phyloP scores from a whole-genome alignment of 2,329 filamentous ascomycete species.

The Claviceps paspali region DNA sequence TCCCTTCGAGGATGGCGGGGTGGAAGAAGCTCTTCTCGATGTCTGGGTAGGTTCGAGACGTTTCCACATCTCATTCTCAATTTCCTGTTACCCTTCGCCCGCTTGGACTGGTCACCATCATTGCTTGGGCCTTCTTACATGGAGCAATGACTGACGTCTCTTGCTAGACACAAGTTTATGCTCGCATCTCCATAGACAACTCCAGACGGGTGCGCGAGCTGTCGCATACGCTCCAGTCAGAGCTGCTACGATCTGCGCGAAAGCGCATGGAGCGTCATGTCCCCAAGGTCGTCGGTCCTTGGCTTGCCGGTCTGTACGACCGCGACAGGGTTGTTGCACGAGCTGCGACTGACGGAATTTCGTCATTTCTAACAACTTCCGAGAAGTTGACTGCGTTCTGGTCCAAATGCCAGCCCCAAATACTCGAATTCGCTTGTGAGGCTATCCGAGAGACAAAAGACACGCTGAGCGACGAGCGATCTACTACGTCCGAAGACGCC shows the following conservation, averaged over 20 bases:
- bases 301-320: slow-evolving; percentile 83
- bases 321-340: slow-evolving; percentile 61
- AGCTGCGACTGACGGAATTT: slow-evolving; percentile 63
- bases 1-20: slow-evolving; percentile 39
- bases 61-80: too few species aligned
- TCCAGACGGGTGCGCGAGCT: slow-evolving; percentile 77
- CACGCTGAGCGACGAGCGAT: slow-evolving; percentile 80
- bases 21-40: slow-evolving; percentile 72
- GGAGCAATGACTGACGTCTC: neutral
- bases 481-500: slow-evolving; percentile 69
- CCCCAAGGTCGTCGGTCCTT: slow-evolving; percentile 66
- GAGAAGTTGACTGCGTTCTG: slow-evolving; percentile 68
- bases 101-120: too few species aligned
- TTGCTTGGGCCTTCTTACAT: too few species aligned
- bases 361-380: slow-evolving; percentile 58
- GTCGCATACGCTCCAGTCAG: slow-evolving; percentile 58
- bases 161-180: slow-evolving; percentile 67
- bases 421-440: slow-evolving; percentile 68
- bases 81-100: too few species aligned
- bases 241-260: slow-evolving; percentile 46
- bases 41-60: slow-evolving; percentile 52
- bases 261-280: slow-evolving; percentile 75
- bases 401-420: slow-evolving; percentile 64
- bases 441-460: slow-evolving; percentile 66
- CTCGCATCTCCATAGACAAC: slow-evolving; percentile 79